Evolutionary conservation across 257 asterid species (phyloP).

Genomic region (Ocimum tenuiflorum): DNA sequence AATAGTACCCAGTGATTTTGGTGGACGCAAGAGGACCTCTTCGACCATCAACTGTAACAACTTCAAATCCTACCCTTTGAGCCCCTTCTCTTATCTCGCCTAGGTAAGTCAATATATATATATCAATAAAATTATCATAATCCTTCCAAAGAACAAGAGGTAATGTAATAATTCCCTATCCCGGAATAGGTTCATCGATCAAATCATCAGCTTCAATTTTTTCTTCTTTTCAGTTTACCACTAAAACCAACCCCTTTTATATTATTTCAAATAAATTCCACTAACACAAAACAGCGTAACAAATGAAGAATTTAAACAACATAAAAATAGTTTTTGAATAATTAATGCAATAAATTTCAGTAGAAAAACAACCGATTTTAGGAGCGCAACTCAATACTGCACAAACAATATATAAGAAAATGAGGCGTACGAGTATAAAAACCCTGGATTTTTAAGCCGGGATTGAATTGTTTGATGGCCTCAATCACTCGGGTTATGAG

Average conservation of each 20-base stretch:
- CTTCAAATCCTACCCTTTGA: constrained; percentile 75
- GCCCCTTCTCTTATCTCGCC: constrained; percentile 78
- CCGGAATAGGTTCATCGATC: constrained; percentile 1
- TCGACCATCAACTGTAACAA: constrained; percentile 69
- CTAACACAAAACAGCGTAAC: not conserved
- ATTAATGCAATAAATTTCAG: not conserved
- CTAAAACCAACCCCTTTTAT: not conserved
- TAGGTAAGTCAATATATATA: constrained; percentile 13
- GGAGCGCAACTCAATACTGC: too few species aligned
- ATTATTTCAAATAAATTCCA: not conserved
- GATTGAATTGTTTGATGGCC: constrained; percentile 45
- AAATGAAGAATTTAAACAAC: not conserved
- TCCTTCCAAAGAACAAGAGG: constrained; percentile 4
- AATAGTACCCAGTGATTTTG: constrained; percentile 40
- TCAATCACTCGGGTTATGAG: constrained; percentile 61
- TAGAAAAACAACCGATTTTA: not conserved
- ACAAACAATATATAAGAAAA: not conserved
- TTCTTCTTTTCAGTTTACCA: not conserved
- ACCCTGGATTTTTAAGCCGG: constrained; percentile 66
- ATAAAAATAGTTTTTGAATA: not conserved
- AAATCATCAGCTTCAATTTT: not conserved
- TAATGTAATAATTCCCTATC: not conserved
- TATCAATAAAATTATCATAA: not conserved
- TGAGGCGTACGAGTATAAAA: constrained; percentile 63
- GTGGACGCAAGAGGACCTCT: constrained; percentile 60